phyloP scores from a whole-genome alignment of 2,329 filamentous ascomycete species.

The Seiridium unicorne region DNA sequence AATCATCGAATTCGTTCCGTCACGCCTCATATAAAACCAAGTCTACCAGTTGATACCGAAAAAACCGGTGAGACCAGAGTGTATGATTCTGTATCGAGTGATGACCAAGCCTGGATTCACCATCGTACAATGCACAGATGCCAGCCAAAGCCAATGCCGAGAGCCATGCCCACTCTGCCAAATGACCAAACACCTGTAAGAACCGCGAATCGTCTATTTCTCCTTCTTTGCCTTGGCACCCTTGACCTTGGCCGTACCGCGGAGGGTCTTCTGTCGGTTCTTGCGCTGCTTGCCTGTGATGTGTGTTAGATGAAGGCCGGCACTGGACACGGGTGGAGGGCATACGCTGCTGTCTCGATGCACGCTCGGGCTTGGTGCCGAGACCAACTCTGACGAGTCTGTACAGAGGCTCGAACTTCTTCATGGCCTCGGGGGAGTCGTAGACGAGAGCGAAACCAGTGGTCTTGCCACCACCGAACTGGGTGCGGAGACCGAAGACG shows the following conservation, averaged over 20 bases:
- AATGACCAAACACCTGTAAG: constrained; percentile 20
- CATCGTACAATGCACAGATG: constrained; percentile 30
- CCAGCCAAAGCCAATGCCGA: constrained; percentile 24
- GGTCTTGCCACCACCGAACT: constrained; percentile 99
- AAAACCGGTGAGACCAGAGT: not conserved
- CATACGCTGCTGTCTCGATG: constrained; percentile 98
- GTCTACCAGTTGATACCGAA: not conserved
- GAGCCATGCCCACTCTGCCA: constrained; percentile 26
- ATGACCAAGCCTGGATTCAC: not conserved
- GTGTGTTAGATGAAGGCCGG: not conserved
- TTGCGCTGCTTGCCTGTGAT: constrained; percentile 97
- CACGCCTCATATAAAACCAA: constrained; percentile 16
- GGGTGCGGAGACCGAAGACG: constrained; percentile 97
- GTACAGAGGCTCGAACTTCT: constrained; percentile 99
- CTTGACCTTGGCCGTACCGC: constrained; percentile 98
- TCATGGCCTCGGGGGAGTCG: constrained; percentile 96
- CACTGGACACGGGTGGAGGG: constrained; percentile 32
- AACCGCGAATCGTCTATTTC: constrained; percentile 61
- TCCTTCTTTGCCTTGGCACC: constrained; percentile 93
- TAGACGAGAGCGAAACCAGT: constrained; percentile 98
- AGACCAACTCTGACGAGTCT: constrained; percentile 91
- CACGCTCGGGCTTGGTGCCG: constrained; percentile 93
- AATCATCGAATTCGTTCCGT: constrained; percentile 31
- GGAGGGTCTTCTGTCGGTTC: constrained; percentile 99
- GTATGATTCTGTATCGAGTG: not conserved